Evolutionary conservation across 768 basidiomycete genomes (phyloP), one percentile per base, ranked within the genome.

Genomic region (Porphyrellus cyaneotinctus): DNA sequence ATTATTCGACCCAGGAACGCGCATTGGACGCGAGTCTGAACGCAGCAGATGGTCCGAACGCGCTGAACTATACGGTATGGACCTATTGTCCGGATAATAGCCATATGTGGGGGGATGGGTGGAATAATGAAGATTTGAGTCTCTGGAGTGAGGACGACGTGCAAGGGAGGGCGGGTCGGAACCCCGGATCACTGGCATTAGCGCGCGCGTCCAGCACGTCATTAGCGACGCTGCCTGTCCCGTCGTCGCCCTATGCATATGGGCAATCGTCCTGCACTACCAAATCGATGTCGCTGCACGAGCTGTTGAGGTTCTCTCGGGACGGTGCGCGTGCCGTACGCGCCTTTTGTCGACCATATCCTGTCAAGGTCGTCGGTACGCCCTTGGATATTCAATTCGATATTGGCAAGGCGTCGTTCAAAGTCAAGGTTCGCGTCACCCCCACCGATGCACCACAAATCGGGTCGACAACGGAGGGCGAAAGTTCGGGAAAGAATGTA

Each of bases 61-160:
- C 69, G 32, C 68, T 95, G 53, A 91, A 78, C 60, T 95, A 82
- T 68, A 93, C 92, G 42, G 72, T 91, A 10, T 97, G 94, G 94
- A 88, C 84, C 31, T 97, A 95, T 65, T 87, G 87, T 53, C 75
- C 88, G 0, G 89, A 95, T 60, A 85, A 85, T 63, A 77, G 75
- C 23, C 91, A 97, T 64, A 74, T 81, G 64, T 97, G 90, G 91
- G 93, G 95, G 14, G 95, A 99, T 70, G 85, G 85, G 1, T 99
- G 95, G 95, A 95, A 97, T 67, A 82, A 90, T 71, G 95, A 99
- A 72, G 95, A 98, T 72, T 68, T 98, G 53, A 92, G 89, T 58
- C 56, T 98, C 14, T 97, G 90, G 90, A 87, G 85, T 59, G 58
- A 69, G 4, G 90, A 93, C 58, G 94, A 97, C 65, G 56, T 83